Base-by-base conservation (phyloP, 2,329 filamentous ascomycete genomes). In the Aspergillus sp. region DNA sequence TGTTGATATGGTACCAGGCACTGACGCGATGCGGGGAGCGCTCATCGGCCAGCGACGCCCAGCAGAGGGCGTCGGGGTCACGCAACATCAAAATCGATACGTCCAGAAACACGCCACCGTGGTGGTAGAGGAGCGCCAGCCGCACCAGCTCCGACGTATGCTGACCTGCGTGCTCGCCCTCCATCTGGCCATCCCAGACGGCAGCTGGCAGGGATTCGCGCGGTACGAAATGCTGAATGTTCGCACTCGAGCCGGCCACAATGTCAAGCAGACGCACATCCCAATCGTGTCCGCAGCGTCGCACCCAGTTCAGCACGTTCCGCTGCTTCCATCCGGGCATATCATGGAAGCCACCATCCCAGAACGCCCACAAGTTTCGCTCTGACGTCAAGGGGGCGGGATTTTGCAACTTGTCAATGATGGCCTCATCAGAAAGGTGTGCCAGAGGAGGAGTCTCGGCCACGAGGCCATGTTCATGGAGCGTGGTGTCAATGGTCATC, bases 291-390 rank as follows among this genome's bases (percentile, higher is more conserved):
- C 57, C 57, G 31, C 20, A 26, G 36, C 50, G 18, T 24, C 57
- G 57, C 6, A 26, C 26, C 57, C 57, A 59, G 39, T 52, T 39
- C 10, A 52, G 12, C 2, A 59, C 36, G 52, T 59, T 59, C 1
- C 57, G 57, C 29, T 52, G 57, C 32, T 42, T 52, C 57, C 57
- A 59, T 26, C 10, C 4, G 2, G 52, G 57, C 57, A 59, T 59
- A 3, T 24, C 32, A 3, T 29, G 0, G 24, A 56, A 3, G 1
- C 57, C 57, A 6, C 47, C 20, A 36, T 59, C 31, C 57, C 57
- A 59, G 42, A 49, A 59, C 4, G 52, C 52, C 57, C 57, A 59
- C 29, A 59, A 42, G 31, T 59, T 59, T 29, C 45, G 52, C 22
- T 59, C 57, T 1, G 46, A 51, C 10, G 47, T 52, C 9, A 59